phyloP scores from a whole-genome alignment of 2,329 filamentous ascomycete species.

The Trichoderma arundinaceum region DNA sequence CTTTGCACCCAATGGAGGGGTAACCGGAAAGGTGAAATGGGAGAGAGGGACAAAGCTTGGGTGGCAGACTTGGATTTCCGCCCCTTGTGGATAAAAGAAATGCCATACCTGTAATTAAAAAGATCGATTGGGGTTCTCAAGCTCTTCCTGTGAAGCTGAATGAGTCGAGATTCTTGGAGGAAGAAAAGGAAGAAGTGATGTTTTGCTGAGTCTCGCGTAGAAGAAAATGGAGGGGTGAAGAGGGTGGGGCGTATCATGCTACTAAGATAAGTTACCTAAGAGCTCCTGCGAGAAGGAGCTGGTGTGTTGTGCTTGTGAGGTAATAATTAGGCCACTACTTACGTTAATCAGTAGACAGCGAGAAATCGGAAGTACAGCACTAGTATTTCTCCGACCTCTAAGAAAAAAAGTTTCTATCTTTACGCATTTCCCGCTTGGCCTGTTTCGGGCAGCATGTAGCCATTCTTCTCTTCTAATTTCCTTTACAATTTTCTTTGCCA shows the following conservation, averaged over 20 bases:
- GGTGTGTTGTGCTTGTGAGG: slow-evolving; percentile 20
- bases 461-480: slow-evolving; percentile 22
- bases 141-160: slow-evolving; percentile 16
- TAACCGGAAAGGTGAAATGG: slow-evolving; percentile 28
- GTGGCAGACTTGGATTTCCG: not conserved
- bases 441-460: slow-evolving; percentile 14
- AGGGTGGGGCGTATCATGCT: slow-evolving; percentile 27
- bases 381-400: slow-evolving; percentile 26
- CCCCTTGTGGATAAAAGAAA: not conserved
- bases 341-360: slow-evolving; percentile 27
- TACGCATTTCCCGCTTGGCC: slow-evolving; percentile 14
- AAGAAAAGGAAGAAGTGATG: slow-evolving; percentile 26
- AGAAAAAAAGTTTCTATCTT: slow-evolving; percentile 15
- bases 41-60: slow-evolving; percentile 31
- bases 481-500: not conserved
- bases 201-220: slow-evolving; percentile 18
- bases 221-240: slow-evolving; percentile 31
- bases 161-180: slow-evolving; percentile 9
- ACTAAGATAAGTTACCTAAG: slow-evolving; percentile 25
- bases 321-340: slow-evolving; percentile 27
- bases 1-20: slow-evolving; percentile 32
- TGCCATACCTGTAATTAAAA: slow-evolving; percentile 17
- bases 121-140: slow-evolving; percentile 30
- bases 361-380: slow-evolving; percentile 17
- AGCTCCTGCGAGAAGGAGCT: slow-evolving; percentile 15